phyloP scores from a whole-genome alignment of 1,139 yeast genomes.

The Hyphopichia wangnamkhiaoensis region DNA sequence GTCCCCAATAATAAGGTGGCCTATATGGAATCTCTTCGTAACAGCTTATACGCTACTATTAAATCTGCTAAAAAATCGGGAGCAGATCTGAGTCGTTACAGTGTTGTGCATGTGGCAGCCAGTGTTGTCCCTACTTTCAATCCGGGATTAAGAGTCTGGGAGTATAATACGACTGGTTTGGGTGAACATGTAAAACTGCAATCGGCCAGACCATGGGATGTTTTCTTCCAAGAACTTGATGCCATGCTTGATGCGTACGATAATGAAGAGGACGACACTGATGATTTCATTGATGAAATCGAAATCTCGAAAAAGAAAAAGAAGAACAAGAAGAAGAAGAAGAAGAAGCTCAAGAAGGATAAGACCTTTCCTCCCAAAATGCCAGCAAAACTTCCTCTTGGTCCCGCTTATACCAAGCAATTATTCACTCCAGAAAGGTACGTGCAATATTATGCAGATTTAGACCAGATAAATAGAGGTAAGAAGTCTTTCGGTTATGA shows the following conservation, averaged over 20 bases:
- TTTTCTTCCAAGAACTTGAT: constrained; percentile 52
- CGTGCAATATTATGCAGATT: constrained; percentile 71
- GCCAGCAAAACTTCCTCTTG: constrained; percentile 56
- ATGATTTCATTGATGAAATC: too few relatives aligned
- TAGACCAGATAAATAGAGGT: constrained; percentile 50
- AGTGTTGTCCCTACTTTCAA: constrained; percentile 86
- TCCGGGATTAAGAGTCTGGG: constrained; percentile 84
- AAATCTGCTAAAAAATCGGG: constrained; percentile 50
- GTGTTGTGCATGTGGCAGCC: constrained; percentile 69
- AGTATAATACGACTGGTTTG: constrained; percentile 68
- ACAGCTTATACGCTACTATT: constrained; percentile 48
- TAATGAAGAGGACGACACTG: constrained; percentile 18
- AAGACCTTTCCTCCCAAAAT: constrained; percentile 66
- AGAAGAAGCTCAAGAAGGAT: constrained; percentile 42
- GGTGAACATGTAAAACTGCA: constrained; percentile 19
- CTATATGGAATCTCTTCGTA: constrained; percentile 60
- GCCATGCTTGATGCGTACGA: constrained; percentile 26
- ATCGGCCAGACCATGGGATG: constrained; percentile 49
- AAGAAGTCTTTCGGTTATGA: constrained; percentile 54
- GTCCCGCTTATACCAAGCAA: constrained; percentile 77
- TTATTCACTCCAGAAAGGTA: constrained; percentile 70
- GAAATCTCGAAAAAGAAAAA: constrained; percentile 6
- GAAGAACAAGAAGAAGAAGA: constrained; percentile 14
- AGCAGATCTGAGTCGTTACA: constrained; percentile 54
- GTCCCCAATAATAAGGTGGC: constrained; percentile 63